Conservation (phyloP, 2,329 filamentous ascomycete genomes). For the Epichloe sibirici region DNA sequence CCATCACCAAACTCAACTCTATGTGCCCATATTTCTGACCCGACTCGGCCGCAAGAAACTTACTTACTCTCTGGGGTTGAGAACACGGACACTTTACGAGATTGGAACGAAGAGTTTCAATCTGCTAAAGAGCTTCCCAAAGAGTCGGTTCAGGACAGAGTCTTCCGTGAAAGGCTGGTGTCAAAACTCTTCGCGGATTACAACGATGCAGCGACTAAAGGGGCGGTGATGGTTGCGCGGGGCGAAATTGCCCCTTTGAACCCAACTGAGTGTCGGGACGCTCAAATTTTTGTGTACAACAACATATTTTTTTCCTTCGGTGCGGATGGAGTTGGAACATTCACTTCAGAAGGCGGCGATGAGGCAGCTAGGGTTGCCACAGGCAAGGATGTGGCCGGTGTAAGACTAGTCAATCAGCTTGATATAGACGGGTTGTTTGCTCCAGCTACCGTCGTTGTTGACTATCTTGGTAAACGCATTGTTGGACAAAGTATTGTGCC, state of each 20-base stretch:
- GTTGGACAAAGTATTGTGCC: conserved; percentile 97
- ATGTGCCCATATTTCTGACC: conserved; percentile 65
- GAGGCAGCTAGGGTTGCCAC: conserved; percentile 93
- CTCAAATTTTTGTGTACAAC: conserved; percentile 98
- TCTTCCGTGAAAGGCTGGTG: conserved; percentile 86
- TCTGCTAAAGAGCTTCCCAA: conserved; percentile 89
- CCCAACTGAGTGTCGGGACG: conserved; percentile 82
- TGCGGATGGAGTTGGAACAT: conserved; percentile 92
- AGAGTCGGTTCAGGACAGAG: conserved; percentile 86
- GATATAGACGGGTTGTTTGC: conserved; percentile 93
- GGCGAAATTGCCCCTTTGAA: conserved; percentile 91
- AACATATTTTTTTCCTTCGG: conserved; percentile 99
- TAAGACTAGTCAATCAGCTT: conserved; percentile 90
- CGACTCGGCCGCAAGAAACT: conserved; percentile 83
- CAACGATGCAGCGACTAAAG: conserved; percentile 85
- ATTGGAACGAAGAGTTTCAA: conserved; percentile 99
- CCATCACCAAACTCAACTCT: conserved; percentile 52
- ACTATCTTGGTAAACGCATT: conserved; percentile 93
- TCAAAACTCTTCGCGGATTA: conserved; percentile 97
- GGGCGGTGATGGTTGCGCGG: conserved; percentile 80
- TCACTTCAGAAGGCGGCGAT: conserved; percentile 90
- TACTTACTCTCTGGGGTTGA: conserved; percentile 84
- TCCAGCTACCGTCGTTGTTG: conserved; percentile 88
- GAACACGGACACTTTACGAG: conserved; percentile 83
- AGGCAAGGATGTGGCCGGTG: conserved; percentile 89